phyloP scores from a whole-genome alignment of 495 filamentous ascomycete species.

The Physcia stellaris region DNA sequence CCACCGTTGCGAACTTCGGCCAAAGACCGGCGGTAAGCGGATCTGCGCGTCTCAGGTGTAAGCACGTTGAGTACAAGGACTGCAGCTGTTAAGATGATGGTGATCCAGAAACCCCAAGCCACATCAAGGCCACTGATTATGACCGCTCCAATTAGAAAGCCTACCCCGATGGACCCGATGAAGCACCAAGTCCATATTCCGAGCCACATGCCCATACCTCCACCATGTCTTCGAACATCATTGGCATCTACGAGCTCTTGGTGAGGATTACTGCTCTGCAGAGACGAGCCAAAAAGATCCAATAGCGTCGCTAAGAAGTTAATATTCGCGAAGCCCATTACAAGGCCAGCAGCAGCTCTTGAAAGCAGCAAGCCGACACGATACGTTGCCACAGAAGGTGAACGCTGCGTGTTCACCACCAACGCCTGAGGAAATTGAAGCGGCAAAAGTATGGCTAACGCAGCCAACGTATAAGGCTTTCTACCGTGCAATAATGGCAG shows the following conservation, averaged over 20 bases:
- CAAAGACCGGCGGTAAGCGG: slow-evolving; percentile 49
- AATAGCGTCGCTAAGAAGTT: slow-evolving; percentile 56
- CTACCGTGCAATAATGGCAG: slow-evolving; percentile 63
- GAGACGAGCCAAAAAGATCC: slow-evolving; percentile 59
- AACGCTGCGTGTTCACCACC: slow-evolving; percentile 36
- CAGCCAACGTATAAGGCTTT: slow-evolving; percentile 56
- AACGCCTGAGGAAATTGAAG: slow-evolving; percentile 64
- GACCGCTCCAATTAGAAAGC: slow-evolving; percentile 52
- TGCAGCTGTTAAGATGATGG: slow-evolving; percentile 44
- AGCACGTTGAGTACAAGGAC: slow-evolving; percentile 52
- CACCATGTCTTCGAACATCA: slow-evolving; percentile 56
- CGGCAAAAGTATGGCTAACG: slow-evolving; percentile 52
- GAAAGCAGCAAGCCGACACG: slow-evolving; percentile 46
- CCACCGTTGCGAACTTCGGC: slow-evolving; percentile 43
- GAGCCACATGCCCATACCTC: slow-evolving; percentile 64
- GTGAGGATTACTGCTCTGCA: slow-evolving; percentile 57
- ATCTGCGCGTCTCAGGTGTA: slow-evolving; percentile 49
- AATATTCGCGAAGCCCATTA: slow-evolving; percentile 61
- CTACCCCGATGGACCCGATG: slow-evolving; percentile 51
- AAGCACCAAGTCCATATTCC: slow-evolving; percentile 65
- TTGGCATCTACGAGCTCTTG: slow-evolving; percentile 49
- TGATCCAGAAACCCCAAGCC: slow-evolving; percentile 62
- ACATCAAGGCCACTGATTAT: slow-evolving; percentile 47
- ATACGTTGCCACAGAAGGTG: slow-evolving; percentile 41
- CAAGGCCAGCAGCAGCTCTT: slow-evolving; percentile 47